These are phyloP conservation scores for Metschnikowia picachoensis DNA, from an alignment of 805 yeast species.

Conservation along the genomic window DNA sequence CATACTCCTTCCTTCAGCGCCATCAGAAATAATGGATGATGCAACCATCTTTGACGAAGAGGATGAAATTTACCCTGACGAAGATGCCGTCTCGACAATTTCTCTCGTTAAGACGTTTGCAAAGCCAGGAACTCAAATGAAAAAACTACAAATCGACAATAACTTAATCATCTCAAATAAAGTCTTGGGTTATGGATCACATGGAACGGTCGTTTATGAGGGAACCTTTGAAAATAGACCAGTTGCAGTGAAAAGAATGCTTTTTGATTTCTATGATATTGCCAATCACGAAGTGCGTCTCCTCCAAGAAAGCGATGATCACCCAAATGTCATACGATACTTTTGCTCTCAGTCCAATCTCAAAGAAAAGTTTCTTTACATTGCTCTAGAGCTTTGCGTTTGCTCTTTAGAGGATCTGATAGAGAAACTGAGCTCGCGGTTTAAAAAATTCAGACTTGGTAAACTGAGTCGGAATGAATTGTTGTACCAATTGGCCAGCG, in stretches of 20 bases:
- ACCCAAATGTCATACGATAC: conserved; percentile 90
- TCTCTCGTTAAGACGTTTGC: conserved; percentile 26
- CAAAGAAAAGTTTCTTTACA: conserved; percentile 75
- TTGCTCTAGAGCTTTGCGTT: conserved; percentile 88
- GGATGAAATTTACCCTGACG: conserved; percentile 6
- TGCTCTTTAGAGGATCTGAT: conserved; percentile 86
- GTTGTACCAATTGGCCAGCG: conserved; percentile 74
- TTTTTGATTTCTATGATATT: conserved; percentile 87
- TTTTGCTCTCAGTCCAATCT: conserved; percentile 84
- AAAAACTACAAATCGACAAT: conserved; percentile 41
- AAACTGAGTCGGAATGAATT: conserved; percentile 33
- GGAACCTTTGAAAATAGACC: conserved; percentile 91
- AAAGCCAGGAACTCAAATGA: conserved; percentile 15
- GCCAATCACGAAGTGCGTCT: conserved; percentile 89
- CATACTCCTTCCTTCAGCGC: conserved; percentile 8
- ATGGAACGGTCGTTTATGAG: conserved; percentile 90
- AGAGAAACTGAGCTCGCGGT: conserved; percentile 41
- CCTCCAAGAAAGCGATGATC: conserved; percentile 92
- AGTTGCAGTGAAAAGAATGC: conserved; percentile 93
- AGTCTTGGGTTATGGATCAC: conserved; percentile 92
- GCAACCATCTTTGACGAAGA: conserved; percentile 7
- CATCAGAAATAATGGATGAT: conserved; percentile 5
- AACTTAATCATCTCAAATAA: conserved; percentile 63
- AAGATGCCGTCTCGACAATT: conserved; percentile 18
- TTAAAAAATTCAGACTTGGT: conserved; percentile 20